Conservation (phyloP, 768 basidiomycete species). For the Gymnopilus dilepis region DNA sequence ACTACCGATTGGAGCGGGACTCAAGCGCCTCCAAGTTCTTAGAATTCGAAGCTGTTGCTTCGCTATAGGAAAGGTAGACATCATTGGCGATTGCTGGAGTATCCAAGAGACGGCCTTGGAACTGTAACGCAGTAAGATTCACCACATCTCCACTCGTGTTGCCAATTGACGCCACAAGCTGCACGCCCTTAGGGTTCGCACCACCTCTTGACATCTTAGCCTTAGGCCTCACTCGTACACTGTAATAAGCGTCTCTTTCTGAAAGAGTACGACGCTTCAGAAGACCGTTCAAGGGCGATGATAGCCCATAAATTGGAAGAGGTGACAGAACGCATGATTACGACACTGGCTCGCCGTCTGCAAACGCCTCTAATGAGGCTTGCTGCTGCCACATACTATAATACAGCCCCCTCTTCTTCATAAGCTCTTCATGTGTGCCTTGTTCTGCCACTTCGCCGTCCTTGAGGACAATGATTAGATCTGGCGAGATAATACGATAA, state of each 20-base stretch:
- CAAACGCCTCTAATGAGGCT: slow-evolving; percentile 47
- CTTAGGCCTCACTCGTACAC: too few species aligned
- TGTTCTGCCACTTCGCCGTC: slow-evolving; percentile 93
- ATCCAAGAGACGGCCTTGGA: too few species aligned
- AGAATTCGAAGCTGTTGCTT: background rate
- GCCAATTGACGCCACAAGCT: background rate
- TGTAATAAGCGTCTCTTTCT: too few species aligned
- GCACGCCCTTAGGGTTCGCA: too few species aligned
- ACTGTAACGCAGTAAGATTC: background rate
- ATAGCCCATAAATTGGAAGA: background rate
- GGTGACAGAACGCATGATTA: background rate
- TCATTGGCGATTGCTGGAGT: background rate
- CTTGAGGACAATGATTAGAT: slow-evolving; percentile 91
- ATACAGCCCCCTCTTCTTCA: slow-evolving; percentile 74
- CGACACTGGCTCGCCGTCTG: slow-evolving; percentile 8
- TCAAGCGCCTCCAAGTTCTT: background rate
- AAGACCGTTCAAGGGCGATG: too few species aligned
- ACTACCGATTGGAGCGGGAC: background rate
- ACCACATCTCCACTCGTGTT: background rate
- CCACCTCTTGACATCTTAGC: too few species aligned
- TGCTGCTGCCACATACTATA: slow-evolving; percentile 85
- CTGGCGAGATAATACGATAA: slow-evolving; percentile 38
- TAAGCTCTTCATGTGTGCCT: slow-evolving; percentile 89
- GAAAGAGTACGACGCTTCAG: too few species aligned
- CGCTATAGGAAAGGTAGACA: background rate